A percentile compares a stretch with the other conserved stretches of the same genome.
These are phyloP conservation scores for Gloeophyllum trabeum DNA, from an alignment of 768 basidiomycete species.

Conservation along the genomic window DNA sequence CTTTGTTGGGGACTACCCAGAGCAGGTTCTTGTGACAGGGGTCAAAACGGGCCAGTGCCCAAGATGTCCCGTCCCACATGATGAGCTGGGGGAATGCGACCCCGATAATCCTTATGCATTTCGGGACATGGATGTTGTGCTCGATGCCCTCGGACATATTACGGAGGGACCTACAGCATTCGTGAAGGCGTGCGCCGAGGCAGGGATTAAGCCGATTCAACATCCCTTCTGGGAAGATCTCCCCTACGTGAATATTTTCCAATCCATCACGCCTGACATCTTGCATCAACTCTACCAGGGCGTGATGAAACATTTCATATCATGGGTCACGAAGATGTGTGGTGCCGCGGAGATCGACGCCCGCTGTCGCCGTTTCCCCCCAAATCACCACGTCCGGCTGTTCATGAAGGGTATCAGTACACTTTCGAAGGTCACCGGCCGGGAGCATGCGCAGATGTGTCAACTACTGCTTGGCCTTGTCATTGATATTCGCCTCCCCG, in stretches of 20 bases:
- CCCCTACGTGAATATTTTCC: constrained; percentile 16
- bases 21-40: constrained; percentile 10
- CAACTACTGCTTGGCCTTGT: constrained; percentile 7
- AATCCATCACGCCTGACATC: constrained; percentile 18
- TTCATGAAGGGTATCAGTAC: constrained; percentile 24
- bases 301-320: constrained; percentile 20
- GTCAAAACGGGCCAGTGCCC: constrained; percentile 8
- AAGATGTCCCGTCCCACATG: background rate
- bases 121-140: background rate
- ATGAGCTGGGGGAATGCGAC: background rate
- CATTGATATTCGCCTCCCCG: constrained; percentile 2
- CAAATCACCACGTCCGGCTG: constrained; percentile 20
- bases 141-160: background rate
- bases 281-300: constrained; percentile 25
- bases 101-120: background rate
- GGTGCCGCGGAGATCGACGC: constrained; percentile 24
- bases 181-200: background rate
- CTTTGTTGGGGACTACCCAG: constrained; percentile 12
- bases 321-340: constrained; percentile 17
- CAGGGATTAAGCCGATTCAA: constrained; percentile 1
- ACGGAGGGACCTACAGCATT: background rate
- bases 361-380: constrained; percentile 18
- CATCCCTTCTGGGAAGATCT: constrained; percentile 14
- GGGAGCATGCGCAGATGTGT: constrained; percentile 22
- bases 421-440: constrained; percentile 21